Conservation (phyloP, 257 asterid species). For the Solanum dulcamara region DNA sequence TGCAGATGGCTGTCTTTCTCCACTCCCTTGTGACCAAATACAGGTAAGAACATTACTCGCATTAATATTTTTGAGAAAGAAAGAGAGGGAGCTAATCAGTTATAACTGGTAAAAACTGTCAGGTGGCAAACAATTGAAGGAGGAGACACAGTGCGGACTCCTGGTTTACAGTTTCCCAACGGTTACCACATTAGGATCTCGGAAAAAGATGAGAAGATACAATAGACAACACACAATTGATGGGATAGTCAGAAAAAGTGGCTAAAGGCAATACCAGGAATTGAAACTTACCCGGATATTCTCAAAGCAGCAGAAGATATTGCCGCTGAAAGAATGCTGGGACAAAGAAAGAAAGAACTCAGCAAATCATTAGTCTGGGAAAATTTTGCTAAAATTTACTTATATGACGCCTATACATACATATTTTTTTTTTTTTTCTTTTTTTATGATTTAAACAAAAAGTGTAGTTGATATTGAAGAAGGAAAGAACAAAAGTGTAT, state of each 20-base stretch:
- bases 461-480: neutral
- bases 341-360: neutral
- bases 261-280: neutral
- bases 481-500: neutral
- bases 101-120: neutral
- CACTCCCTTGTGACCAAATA: constrained; percentile 68
- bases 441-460: neutral
- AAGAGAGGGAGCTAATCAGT: constrained; percentile 9
- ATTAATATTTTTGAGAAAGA: neutral
- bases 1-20: constrained; percentile 82
- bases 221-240: neutral
- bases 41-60: constrained; percentile 42
- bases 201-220: constrained; percentile 17
- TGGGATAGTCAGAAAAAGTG: neutral
- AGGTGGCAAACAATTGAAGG: constrained; percentile 65
- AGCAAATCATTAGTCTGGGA: neutral
- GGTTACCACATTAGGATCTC: constrained; percentile 51
- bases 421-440: neutral
- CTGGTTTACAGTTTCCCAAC: constrained; percentile 83
- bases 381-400: neutral
- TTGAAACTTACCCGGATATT: neutral
- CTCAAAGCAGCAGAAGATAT: neutral
- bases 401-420: neutral
- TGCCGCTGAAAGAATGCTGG: neutral
- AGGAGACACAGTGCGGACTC: constrained; percentile 67